Base-by-base conservation (phyloP, 2,329 filamentous ascomycete species). In the Nemania sp. region DNA sequence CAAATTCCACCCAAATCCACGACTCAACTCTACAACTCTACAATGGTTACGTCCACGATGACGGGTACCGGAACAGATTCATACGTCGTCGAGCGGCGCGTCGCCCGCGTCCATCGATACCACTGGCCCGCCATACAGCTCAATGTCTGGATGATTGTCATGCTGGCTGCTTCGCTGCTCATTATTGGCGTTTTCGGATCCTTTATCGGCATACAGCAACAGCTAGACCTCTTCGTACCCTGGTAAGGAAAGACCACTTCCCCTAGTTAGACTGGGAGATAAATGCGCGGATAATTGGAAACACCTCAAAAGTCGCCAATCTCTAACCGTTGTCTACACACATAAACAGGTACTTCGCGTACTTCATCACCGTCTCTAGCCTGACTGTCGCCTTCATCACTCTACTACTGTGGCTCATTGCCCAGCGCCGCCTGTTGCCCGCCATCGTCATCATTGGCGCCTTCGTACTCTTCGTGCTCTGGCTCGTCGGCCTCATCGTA, bases 111-210 rank as follows among this genome's bases (percentile, higher is more conserved):
- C 3, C 80, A 81, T 65, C 79, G 79, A 36, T 88, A 88, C 75
- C 83, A 84, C 72, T 88, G 85, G 85, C 85, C 85, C 15, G 81
- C 82, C n/a, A 70, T 83, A 49, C 81, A 86, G 69, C 76, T 88
- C 54, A 86, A 86, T 66, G 71, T 87, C 45, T 87, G 85, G 83
- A 82, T 88, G 66, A 73, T 88, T 44, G 73, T 86, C 61, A 86
- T 88, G 80, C 73, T 88, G 9, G 74, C 83, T 3, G 78, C 82
- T 1, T 79, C 81, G 5, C 74, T 77, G 49, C 79, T 77, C 48
- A 80, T 86, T 56, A 75, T 88, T 34, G 85, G 84, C 47, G 78
- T 87, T 17, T 84, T 86, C 60, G 73, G 78, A 12, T 78, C 74
- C 17, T 86, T 88, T 58, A 75, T 86, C 54, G 73, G 79, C 56